Evolutionary conservation across 164 flowering plant genomes (phyloP).

Genomic region (Magnolia changhungtana): DNA sequence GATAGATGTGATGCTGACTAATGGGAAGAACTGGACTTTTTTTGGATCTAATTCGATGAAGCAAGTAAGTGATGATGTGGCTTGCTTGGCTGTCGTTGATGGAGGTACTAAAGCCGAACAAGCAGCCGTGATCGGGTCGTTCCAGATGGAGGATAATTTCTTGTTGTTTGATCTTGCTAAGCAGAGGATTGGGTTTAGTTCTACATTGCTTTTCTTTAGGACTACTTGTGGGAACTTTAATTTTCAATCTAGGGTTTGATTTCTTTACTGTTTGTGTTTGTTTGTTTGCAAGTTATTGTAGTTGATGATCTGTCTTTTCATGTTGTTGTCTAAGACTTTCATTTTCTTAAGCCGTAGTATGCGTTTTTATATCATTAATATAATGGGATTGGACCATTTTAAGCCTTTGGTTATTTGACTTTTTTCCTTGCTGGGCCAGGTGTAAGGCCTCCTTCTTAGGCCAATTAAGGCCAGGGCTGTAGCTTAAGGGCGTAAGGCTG

Average conservation of each 20-base stretch:
- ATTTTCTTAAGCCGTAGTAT: too few relatives aligned
- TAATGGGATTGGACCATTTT: too few relatives aligned
- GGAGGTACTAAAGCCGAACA: constrained; percentile 28
- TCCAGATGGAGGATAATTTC: constrained; percentile 34
- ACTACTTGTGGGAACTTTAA: constrained; percentile 30
- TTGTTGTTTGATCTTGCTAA: constrained; percentile 30
- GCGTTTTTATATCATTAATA: too few relatives aligned
- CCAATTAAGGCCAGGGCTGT: too few relatives aligned
- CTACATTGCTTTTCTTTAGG: constrained; percentile 18
- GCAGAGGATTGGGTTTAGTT: constrained; percentile 29
- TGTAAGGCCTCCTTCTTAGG: too few relatives aligned
- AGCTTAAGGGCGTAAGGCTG: too few relatives aligned
- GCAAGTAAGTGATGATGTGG: constrained; percentile 19
- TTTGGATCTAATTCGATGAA: constrained; percentile 35
- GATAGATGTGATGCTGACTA: constrained; percentile 12
- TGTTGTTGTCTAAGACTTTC: too few relatives aligned
- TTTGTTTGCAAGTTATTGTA: too few relatives aligned
- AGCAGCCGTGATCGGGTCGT: constrained; percentile 29
- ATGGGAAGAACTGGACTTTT: constrained; percentile 31
- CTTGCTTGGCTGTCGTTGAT: constrained; percentile 35
- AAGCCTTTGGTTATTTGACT: too few relatives aligned
- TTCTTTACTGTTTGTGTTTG: not conserved
- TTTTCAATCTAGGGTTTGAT: constrained; percentile 6
- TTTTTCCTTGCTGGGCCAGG: too few relatives aligned
- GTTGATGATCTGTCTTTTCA: too few relatives aligned